Conservation (phyloP, 2,329 filamentous ascomycete species). For the Penicillium sp. region DNA sequence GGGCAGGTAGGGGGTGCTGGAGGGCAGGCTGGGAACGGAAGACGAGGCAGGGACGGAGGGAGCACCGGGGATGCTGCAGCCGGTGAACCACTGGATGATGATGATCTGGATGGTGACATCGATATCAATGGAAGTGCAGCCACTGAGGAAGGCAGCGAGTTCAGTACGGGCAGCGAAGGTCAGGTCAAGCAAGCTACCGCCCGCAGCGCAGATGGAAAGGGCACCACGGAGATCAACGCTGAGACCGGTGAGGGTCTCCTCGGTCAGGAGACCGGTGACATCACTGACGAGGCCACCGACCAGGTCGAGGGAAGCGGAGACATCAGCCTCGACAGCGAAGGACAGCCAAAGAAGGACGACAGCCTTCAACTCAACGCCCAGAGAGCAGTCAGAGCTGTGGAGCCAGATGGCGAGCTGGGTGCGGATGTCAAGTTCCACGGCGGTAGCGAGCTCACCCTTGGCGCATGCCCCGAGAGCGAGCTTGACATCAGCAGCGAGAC, state of each 20-base stretch:
- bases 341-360: slow-evolving; percentile 40
- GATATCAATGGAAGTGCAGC: slow-evolving; percentile 26
- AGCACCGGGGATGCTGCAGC: slow-evolving; percentile 30
- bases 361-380: slow-evolving; percentile 40
- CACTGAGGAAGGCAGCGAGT: slow-evolving; percentile 39
- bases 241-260: slow-evolving; percentile 27
- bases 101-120: slow-evolving; percentile 51
- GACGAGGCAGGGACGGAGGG: slow-evolving; percentile 16
- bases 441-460: slow-evolving; percentile 31
- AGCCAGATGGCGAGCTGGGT: slow-evolving; percentile 37
- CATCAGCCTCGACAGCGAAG: slow-evolving; percentile 30
- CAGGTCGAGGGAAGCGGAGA: slow-evolving; percentile 31
- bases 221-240: slow-evolving; percentile 35
- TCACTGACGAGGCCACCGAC: slow-evolving; percentile 28
- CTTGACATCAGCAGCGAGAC: slow-evolving; percentile 32
- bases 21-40: slow-evolving; percentile 22
- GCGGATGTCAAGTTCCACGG: slow-evolving; percentile 31
- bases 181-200: slow-evolving; percentile 35
- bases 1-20: slow-evolving; percentile 12
- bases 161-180: slow-evolving; percentile 37
- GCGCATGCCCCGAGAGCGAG: slow-evolving; percentile 31
- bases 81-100: slow-evolving; percentile 43
- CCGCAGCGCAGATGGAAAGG: slow-evolving; percentile 32
- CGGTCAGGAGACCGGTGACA: slow-evolving; percentile 33
- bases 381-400: slow-evolving; percentile 31